Evolutionary conservation across 2,329 filamentous ascomycete species (phyloP), one percentile per base, ranked within the genome.

Genomic region (Colletotrichum lindemuthianum): DNA sequence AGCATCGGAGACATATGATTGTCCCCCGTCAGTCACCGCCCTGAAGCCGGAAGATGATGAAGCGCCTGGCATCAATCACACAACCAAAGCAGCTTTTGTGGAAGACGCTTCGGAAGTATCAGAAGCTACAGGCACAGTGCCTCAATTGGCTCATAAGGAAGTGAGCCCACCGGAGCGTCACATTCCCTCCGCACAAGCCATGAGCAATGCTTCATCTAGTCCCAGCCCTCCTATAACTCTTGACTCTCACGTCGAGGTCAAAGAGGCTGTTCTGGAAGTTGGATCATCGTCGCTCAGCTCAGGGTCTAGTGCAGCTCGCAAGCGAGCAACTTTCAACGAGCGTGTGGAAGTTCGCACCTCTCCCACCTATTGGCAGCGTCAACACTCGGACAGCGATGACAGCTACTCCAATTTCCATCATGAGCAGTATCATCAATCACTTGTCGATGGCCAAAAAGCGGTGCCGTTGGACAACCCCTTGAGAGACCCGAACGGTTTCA

Each of bases 331-430:
- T 12, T 66, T 66, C 24, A 59, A 54, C 44, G 63, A 66, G 32
- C 53, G 59, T 5, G 63, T 66, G 9, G 60, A 66, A 43, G 60
- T 66, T 36, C 59, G 63, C 36, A 66, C 59, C 2, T 63, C 63
- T 40, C 63, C 63, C 6, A 66, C 63, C 16, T 66, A 64, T 33
- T 66, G 63, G 63, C 63, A 66, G 39, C 48, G 54, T n/a, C 47
- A 66, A 15, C 63, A 66, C 24, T 53, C 48, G 4, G 43, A 64
- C 11, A 47, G 34, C 16, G 63, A 66, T 36, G 53, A 43, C 5
- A 43, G 34, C 13, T 66, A 66, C 41, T 24, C 48, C 33, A 57
- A 65, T 1, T 66, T 66, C 10, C 48, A n/a, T 12, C 33, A 58
- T 15, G 59, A 66, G 32, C 53, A 66, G 24, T 66, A 66, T 34